phyloP scores from a whole-genome alignment of 2,329 filamentous ascomycete genomes.

The Neocucurbitaria cava region DNA sequence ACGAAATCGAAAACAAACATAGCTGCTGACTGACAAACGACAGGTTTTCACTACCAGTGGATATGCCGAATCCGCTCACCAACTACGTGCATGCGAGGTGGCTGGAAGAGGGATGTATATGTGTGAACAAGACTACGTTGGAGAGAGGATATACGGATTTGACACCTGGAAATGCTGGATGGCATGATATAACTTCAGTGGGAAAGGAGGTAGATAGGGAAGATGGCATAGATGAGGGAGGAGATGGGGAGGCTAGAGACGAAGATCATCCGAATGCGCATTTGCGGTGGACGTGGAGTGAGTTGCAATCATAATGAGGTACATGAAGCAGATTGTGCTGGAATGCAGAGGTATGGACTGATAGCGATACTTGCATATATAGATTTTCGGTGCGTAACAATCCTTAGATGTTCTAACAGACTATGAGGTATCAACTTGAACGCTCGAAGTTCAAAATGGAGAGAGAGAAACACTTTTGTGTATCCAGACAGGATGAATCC shows the following conservation, averaged over 20 bases:
- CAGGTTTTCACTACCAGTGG: slow-evolving; percentile 18
- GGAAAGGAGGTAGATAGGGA: slow-evolving; percentile 11
- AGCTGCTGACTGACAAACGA: background rate
- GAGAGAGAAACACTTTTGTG: no score
- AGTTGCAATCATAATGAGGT: background rate
- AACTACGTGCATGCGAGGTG: slow-evolving; percentile 16
- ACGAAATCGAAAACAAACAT: no score
- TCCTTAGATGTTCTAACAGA: no score
- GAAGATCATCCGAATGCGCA: slow-evolving; percentile 6
- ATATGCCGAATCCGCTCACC: slow-evolving; percentile 11
- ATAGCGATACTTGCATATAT: background rate
- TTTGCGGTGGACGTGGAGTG: slow-evolving; percentile 1
- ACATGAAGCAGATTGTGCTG: background rate
- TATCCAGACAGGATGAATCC: no score
- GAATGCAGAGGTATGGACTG: background rate
- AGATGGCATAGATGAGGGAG: slow-evolving; percentile 25
- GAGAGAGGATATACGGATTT: background rate
- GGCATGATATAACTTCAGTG: background rate
- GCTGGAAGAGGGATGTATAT: slow-evolving; percentile 25
- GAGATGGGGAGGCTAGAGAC: slow-evolving; percentile 22
- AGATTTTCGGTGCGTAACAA: background rate
- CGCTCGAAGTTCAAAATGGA: no score
- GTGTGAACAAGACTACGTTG: slow-evolving; percentile 11
- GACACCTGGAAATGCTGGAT: background rate
- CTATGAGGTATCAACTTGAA: no score